phyloP scores from a whole-genome alignment of 441 rosid species.

The Mallotus japonicus region DNA sequence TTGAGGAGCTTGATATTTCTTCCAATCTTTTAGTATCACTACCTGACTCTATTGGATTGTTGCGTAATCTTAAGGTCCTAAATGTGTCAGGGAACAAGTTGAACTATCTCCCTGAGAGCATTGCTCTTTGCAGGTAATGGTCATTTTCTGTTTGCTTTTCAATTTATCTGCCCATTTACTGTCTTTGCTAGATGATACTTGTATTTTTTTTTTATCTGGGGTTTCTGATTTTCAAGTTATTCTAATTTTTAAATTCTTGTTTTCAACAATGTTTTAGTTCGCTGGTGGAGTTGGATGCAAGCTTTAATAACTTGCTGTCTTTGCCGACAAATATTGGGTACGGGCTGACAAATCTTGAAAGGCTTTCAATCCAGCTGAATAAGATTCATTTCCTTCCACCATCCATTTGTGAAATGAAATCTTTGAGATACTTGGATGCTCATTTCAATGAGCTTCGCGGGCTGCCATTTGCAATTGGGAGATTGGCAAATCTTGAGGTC shows the following conservation, averaged over 20 bases:
- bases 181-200: neutral
- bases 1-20: constrained; percentile 67
- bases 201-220: neutral
- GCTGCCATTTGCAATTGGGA: constrained; percentile 62
- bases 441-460: constrained; percentile 77
- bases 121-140: constrained; percentile 67
- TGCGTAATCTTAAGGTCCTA: constrained; percentile 59
- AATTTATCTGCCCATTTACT: neutral
- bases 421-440: constrained; percentile 61
- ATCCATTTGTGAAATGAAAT: constrained; percentile 60
- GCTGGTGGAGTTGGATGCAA: constrained; percentile 67
- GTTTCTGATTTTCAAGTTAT: neutral
- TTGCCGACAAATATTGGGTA: constrained; percentile 74
- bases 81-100: constrained; percentile 70
- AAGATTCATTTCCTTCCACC: constrained; percentile 69
- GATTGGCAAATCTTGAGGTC: constrained; percentile 64
- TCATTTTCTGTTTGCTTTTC: constrained; percentile 12
- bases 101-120: constrained; percentile 58
- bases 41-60: constrained; percentile 74
- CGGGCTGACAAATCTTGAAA: constrained; percentile 62
- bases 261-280: constrained; percentile 41
- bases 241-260: neutral
- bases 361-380: constrained; percentile 64
- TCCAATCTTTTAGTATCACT: constrained; percentile 62
- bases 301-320: constrained; percentile 67